Conservation (phyloP, 108 stramenopile genomes). For the Cyclotella atomus region DNA sequence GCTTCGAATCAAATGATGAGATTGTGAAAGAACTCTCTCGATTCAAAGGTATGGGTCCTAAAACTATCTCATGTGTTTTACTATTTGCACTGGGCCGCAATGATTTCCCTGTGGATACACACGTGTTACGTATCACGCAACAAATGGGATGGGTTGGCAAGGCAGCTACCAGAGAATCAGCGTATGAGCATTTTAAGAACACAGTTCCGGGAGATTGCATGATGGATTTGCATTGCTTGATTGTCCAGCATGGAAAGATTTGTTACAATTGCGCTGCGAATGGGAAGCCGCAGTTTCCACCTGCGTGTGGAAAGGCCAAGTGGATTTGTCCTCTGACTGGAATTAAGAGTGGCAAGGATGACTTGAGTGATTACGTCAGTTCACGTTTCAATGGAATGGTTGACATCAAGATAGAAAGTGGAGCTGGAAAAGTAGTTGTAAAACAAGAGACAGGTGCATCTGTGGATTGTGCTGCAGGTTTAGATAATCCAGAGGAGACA, state of each 20-base stretch:
- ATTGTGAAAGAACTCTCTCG: conserved; percentile 64
- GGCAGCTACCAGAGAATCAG: conserved; percentile 53
- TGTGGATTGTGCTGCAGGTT: too few species aligned
- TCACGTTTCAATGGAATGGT: too few species aligned
- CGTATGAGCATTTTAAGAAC: conserved; percentile 73
- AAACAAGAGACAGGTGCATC: too few species aligned
- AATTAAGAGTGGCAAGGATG: conserved; percentile 31
- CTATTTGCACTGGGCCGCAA: conserved; percentile 69
- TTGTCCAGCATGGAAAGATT: conserved; percentile 74
- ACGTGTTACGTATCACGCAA: conserved; percentile 73
- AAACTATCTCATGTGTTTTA: conserved; percentile 84
- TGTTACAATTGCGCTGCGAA: conserved; percentile 76
- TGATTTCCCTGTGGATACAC: conserved; percentile 88
- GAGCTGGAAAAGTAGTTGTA: background rate
- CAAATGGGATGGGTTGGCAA: conserved; percentile 60
- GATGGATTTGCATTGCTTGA: conserved; percentile 74
- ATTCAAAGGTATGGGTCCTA: conserved; percentile 82
- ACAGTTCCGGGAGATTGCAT: conserved; percentile 60
- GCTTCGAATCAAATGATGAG: conserved; percentile 47
- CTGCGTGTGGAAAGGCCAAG: conserved; percentile 56
- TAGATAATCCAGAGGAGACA: background rate
- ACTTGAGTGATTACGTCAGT: background rate
- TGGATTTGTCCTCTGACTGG: conserved; percentile 62
- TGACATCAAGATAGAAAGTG: background rate
- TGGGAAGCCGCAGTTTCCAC: conserved; percentile 77